phyloP scores from a whole-genome alignment of 2,329 filamentous ascomycete species.

The Zymoseptoria passerinii region DNA sequence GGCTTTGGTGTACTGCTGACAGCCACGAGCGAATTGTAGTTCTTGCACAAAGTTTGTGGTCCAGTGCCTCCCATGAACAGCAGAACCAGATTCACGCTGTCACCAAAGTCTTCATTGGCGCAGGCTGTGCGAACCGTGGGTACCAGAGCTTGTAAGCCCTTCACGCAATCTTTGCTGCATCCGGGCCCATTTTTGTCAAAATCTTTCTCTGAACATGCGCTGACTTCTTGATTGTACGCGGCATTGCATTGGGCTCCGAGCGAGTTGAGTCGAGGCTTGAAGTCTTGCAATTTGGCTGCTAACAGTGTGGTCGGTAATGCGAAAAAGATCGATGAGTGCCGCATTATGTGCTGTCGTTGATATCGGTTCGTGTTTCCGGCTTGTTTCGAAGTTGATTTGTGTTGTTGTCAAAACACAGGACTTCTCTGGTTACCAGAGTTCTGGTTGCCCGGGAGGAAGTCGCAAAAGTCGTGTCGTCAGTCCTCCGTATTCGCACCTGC shows the following conservation, averaged over 20 bases:
- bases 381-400: too few relatives aligned
- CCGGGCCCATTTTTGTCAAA: conserved; percentile 31
- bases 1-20: neutral
- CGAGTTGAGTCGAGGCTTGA: conserved; percentile 35
- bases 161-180: conserved; percentile 36
- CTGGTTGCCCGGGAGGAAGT: neutral
- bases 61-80: conserved; percentile 36
- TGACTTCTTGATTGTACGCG: conserved; percentile 35
- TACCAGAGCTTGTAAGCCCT: conserved; percentile 31
- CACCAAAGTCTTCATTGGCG: conserved; percentile 26
- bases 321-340: conserved; percentile 8
- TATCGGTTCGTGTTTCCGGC: neutral
- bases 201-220: conserved; percentile 34
- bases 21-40: conserved; percentile 4
- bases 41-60: conserved; percentile 33
- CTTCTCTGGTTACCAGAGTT: too few relatives aligned
- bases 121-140: conserved; percentile 30
- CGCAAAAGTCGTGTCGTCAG: neutral
- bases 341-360: conserved; percentile 5
- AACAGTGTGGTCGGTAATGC: conserved; percentile 21
- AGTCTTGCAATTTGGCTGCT: conserved; percentile 39
- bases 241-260: conserved; percentile 33
- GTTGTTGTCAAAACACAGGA: too few relatives aligned
- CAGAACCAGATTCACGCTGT: conserved; percentile 34
- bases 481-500: neutral